Conservation (phyloP, 305 asterid genomes). For the Plantago lanceolata region DNA sequence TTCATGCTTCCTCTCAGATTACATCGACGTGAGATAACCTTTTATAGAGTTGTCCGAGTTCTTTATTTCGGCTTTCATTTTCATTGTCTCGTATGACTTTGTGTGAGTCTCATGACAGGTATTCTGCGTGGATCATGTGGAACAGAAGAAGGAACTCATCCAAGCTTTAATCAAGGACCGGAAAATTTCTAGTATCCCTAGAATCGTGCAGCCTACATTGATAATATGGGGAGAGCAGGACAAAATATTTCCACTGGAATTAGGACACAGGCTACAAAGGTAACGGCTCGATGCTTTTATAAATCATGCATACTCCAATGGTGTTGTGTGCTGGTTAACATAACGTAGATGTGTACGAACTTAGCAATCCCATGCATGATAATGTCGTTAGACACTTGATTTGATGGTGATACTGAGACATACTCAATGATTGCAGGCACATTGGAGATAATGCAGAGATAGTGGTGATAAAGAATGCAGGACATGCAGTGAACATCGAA, state of each 20-base stretch:
- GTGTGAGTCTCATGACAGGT: slow-evolving; percentile 32
- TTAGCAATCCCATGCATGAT: too few species aligned
- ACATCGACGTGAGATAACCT: slow-evolving; percentile 39
- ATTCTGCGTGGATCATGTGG: slow-evolving; percentile 53
- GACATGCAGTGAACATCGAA: slow-evolving; percentile 86
- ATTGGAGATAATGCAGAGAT: slow-evolving; percentile 66
- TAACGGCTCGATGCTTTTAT: slow-evolving; percentile 10
- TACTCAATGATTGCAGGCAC: slow-evolving; percentile 70
- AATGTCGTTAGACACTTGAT: too few species aligned
- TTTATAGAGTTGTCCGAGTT: neutral
- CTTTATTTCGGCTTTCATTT: neutral
- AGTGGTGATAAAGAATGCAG: slow-evolving; percentile 71
- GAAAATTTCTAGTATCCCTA: slow-evolving; percentile 51
- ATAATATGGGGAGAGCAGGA: slow-evolving; percentile 81
- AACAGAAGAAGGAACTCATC: slow-evolving; percentile 65
- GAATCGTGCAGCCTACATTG: slow-evolving; percentile 57
- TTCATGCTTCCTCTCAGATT: slow-evolving; percentile 70
- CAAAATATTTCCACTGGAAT: slow-evolving; percentile 58
- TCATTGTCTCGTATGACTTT: neutral
- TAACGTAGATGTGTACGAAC: too few species aligned
- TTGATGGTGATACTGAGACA: too few species aligned
- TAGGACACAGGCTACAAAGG: slow-evolving; percentile 65
- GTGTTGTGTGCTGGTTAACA: too few species aligned
- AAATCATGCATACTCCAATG: neutral
- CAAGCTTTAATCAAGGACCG: slow-evolving; percentile 59